Conservation (phyloP, 192 early-diverging fungal genomes). For the Mortierella hygrophila region DNA sequence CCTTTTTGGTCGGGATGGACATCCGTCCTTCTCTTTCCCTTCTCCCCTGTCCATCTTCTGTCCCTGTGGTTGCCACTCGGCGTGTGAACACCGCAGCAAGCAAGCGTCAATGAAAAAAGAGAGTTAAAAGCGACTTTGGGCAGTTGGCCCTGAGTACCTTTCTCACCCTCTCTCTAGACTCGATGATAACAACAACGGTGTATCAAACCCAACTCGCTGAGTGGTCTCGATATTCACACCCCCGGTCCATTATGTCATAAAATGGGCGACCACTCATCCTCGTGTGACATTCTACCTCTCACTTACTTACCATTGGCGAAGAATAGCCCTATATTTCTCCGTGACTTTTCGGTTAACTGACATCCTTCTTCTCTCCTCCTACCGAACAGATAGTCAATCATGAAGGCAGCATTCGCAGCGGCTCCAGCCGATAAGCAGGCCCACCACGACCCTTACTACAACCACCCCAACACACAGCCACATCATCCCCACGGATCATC, state of each 20-base stretch:
- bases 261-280: background rate
- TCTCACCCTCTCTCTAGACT: background rate
- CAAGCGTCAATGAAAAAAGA: background rate
- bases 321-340: background rate
- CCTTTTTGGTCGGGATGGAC: background rate
- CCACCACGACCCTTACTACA: conserved; percentile 32
- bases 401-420: conserved; percentile 37
- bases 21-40: background rate
- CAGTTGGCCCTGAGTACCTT: background rate
- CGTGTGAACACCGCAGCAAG: background rate
- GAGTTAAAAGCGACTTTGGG: background rate
- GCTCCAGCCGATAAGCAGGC: conserved; percentile 19
- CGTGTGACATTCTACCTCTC: conserved; percentile 9
- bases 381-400: background rate
- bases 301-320: background rate
- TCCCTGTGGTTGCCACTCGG: background rate
- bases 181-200: background rate
- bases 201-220: background rate
- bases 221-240: background rate
- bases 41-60: background rate
- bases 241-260: background rate
- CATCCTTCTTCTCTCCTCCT: background rate
- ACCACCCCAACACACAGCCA: conserved; percentile 10
- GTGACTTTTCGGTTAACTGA: background rate
- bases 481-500: conserved; percentile 9